These are phyloP conservation scores for Aspergillus hiratsukae DNA, from an alignment of 2,329 filamentous ascomycete genomes.

Conservation along the genomic window DNA sequence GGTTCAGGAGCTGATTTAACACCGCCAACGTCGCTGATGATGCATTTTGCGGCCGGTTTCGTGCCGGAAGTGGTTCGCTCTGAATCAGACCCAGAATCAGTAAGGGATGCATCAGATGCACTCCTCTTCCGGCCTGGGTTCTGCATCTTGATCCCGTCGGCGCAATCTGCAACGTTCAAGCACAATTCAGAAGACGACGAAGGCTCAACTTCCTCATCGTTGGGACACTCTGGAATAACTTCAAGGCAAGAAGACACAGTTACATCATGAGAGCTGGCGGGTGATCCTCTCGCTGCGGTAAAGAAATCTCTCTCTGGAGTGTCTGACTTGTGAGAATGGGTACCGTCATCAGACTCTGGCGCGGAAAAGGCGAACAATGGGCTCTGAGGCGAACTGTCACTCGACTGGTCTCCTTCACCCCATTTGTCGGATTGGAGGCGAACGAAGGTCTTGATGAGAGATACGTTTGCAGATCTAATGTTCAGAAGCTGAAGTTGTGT, in stretches of 20 bases:
- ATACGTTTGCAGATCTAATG: conserved; percentile 8
- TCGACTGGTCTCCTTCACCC: conserved; percentile 3
- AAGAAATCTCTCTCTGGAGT: background rate
- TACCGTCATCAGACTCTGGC: background rate
- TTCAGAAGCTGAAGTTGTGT: conserved; percentile 20
- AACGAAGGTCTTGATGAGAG: conserved; percentile 9
- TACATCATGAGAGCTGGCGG: background rate
- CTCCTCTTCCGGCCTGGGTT: conserved; percentile 22
- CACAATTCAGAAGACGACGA: background rate
- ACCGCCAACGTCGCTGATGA: background rate
- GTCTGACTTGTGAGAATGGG: background rate
- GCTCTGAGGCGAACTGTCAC: conserved; percentile 8
- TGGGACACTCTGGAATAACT: too few relatives aligned
- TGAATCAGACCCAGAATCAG: conserved; percentile 23
- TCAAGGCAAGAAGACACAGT: background rate
- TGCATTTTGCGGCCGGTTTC: background rate
- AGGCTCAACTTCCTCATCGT: background rate
- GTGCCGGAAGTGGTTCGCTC: conserved; percentile 5
- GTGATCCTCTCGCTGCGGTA: background rate
- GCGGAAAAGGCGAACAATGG: conserved; percentile 16
- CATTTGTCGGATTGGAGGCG: conserved; percentile 5
- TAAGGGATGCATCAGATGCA: conserved; percentile 24
- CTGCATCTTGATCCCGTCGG: background rate
- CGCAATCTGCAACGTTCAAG: background rate
- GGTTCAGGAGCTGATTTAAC: background rate